Conservation (phyloP, 495 filamentous ascomycete genomes). For the Copromyces sp. region DNA sequence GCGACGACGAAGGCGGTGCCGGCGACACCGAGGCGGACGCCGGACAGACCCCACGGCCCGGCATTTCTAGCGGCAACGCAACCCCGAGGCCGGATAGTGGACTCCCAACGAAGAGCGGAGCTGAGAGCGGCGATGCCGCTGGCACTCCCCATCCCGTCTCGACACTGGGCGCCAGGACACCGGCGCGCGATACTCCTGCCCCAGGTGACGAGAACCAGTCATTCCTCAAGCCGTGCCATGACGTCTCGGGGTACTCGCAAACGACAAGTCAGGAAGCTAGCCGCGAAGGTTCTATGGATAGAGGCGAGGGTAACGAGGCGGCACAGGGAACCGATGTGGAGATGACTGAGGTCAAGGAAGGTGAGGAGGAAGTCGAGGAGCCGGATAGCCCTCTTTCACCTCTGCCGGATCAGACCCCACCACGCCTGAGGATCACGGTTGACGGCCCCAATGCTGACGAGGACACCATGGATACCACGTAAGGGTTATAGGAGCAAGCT, state of each 20-base stretch:
- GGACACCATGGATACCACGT: conserved; percentile 65
- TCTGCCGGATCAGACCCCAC: conserved; percentile 26
- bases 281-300: conserved; percentile 17
- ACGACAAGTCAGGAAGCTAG: conserved; percentile 29
- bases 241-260: conserved; percentile 37
- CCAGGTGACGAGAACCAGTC: conserved; percentile 19
- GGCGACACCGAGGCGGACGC: conserved; percentile 28
- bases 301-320: conserved; percentile 28
- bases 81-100: conserved; percentile 33
- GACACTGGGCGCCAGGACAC: conserved; percentile 51
- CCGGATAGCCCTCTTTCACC: conserved; percentile 21
- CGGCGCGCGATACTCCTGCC: conserved; percentile 44
- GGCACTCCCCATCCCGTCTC: conserved; percentile 40
- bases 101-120: conserved; percentile 22
- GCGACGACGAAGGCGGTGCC: conserved; percentile 63
- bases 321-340: conserved; percentile 28
- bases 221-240: conserved; percentile 30
- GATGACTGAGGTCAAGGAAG: conserved; percentile 36
- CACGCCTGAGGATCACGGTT: conserved; percentile 35
- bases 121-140: conserved; percentile 27
- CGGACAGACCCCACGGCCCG: conserved; percentile 33
- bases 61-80: conserved; percentile 25
- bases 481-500: not conserved
- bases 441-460: conserved; percentile 36
- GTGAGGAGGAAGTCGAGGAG: conserved; percentile 56